These are phyloP conservation scores for Geotrichum phurueaensis DNA, from an alignment of 1,139 yeast species.

Conservation along the genomic window DNA sequence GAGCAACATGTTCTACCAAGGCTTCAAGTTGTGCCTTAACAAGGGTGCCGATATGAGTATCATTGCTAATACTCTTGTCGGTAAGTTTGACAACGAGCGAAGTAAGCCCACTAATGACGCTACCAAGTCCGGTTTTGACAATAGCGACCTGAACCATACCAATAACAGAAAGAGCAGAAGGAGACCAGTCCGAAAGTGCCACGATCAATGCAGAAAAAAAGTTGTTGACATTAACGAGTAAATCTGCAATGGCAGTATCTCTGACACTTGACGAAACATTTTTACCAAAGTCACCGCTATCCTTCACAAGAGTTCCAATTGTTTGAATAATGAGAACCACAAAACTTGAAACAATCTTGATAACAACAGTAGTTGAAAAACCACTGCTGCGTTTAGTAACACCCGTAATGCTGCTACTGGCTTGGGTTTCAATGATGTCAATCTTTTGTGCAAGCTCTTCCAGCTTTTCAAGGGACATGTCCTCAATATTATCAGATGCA, in stretches of 20 bases:
- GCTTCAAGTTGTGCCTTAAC: not conserved
- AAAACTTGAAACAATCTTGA: not conserved
- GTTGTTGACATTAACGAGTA: not conserved
- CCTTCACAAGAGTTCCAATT: not conserved
- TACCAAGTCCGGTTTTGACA: not conserved
- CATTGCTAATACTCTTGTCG: not conserved
- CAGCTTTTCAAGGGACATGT: not conserved
- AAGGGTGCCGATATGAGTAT: not conserved
- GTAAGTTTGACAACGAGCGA: not conserved
- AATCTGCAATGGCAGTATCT: not conserved
- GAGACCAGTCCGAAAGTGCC: not conserved
- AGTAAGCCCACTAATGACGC: not conserved
- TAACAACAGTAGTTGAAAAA: not conserved
- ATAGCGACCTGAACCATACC: not conserved
- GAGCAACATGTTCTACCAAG: not conserved
- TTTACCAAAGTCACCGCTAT: not conserved
- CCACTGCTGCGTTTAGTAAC: not conserved
- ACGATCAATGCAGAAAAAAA: not conserved
- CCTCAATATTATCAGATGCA: not conserved
- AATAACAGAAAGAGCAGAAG: not conserved
- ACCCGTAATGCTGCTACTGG: not conserved
- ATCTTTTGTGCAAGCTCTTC: not conserved
- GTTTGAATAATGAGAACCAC: not conserved
- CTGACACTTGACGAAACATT: not conserved
- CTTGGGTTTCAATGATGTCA: not conserved